Base-by-base conservation (phyloP, 306 rosid genomes). In the Argentina anserina region DNA sequence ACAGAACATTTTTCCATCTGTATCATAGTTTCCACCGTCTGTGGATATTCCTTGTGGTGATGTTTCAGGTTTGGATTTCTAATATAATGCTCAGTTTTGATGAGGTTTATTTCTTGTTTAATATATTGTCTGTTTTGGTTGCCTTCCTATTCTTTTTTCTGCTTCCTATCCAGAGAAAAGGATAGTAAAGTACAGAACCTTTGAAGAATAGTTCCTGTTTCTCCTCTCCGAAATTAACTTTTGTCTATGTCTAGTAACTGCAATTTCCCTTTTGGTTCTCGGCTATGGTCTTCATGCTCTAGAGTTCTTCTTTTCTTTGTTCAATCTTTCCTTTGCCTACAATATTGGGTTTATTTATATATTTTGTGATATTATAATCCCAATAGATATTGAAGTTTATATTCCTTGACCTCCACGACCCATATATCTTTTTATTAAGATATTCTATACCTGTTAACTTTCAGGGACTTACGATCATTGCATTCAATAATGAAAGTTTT, bases 31-130 rank as follows among this genome's bases (percentile, higher is more conserved):
- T 93, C 81, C 97, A 93, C 62, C 90, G 97, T 31, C 67, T 93
- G 70, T 93, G 98, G 98, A 91, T 93, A 82, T 93, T 93, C 82
- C 96, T 93, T 73, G 85, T 79, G 75, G 89, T 93, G 98, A 93
- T 93, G 98, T 93, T 93, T 80, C 98, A 93, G 98, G 98, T 93
- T 72, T 76, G 71, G 67, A 20, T 72, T 34, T 69, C 41, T 53
- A 12, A 11, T 55, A 63, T 50, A 67, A 63, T 41, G 8, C 50
- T 34, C 21, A 33, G 13, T 25, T 58, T 45, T 61, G 41, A 61
- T 61, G 10, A 18, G 33, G 9, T 67, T 43, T 25, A 26, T 45
- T 67, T 43, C 55, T 42, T 18, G 8, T 67, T 42, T 29, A 20
- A 2, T 29, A 2, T 12, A 7, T 70, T 20, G n/a, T n/a, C n/a